phyloP scores from a whole-genome alignment of 495 filamentous ascomycete genomes.

The Massariosphaeria phaeospora region DNA sequence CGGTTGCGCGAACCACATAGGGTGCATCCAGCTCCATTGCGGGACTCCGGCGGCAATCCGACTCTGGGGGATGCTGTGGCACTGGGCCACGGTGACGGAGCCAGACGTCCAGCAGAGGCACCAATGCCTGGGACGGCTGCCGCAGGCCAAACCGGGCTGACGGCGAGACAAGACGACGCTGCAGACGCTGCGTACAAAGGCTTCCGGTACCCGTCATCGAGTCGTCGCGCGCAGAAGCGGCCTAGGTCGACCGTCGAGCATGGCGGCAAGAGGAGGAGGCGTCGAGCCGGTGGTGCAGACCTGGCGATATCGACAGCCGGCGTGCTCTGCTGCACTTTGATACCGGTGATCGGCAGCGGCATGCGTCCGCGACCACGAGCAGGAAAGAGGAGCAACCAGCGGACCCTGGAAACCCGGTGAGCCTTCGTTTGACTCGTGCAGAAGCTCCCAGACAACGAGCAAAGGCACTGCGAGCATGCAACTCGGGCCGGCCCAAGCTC shows the following conservation, averaged over 20 bases:
- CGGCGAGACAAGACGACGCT: constrained; percentile 17
- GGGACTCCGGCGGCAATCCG: constrained; percentile 9
- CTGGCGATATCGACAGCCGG: neutral
- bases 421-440: constrained; percentile 13
- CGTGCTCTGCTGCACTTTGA: constrained; percentile 1
- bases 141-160: constrained; percentile 27
- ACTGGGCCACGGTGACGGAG: constrained; percentile 16
- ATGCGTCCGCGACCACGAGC: neutral
- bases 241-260: constrained; percentile 1
- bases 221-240: neutral
- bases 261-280: constrained; percentile 6
- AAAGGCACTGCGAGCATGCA: neutral
- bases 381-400: neutral
- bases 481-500: no score
- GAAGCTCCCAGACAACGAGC: constrained; percentile 17
- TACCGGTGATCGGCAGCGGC: constrained; percentile 25
- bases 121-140: constrained; percentile 18
- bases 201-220: constrained; percentile 13
- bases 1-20: constrained; percentile 13
- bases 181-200: constrained; percentile 3
- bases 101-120: neutral
- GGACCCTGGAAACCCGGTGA: neutral
- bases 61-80: constrained; percentile 13
- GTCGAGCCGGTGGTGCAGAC: constrained; percentile 9
- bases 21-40: neutral